Base-by-base conservation (phyloP, 164 flowering plant genomes). In the Hamamelis virginiana region DNA sequence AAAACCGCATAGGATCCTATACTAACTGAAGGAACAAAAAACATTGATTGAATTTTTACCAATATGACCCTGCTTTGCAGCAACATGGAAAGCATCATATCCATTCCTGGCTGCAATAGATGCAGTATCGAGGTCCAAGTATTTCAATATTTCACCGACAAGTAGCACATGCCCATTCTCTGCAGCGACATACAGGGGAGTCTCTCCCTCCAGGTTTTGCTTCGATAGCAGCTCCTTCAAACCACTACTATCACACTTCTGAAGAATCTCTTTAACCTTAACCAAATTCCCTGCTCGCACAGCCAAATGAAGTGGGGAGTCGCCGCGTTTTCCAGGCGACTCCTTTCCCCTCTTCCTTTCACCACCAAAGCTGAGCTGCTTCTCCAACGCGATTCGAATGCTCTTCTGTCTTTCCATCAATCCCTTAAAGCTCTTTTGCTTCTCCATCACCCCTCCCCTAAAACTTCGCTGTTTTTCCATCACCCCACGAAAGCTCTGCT, bases 281-380 rank as follows among this genome's bases (percentile, higher is more conserved):
- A 47, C 68, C 58, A 87, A 76, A 70, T 92, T 89, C 51, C 97
- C 97, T 5, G 86, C 80, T 64, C 97, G 76, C 43, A 91, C 88
- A 12, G 94, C 94, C 69, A 84, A 66, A 80, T 95, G 98, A 66
- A 95, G 86, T 0, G 72, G 82, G 1, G 88, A 75, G 59, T 95
- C 99, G 3, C 97, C 97, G 14, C 91, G 76, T 63, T 95, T 95
- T 0, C 96, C 97, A 0, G 96, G 94, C 0, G 97, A 90, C 16
- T 89, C 92, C 61, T 82, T 88, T 57, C 57, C 73, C 76, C 82
- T 87, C 83, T 64, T 90, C 79, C 77, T 85, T 61, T 89, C 91
- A 48, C 77, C 81, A n/a, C 83, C 80, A 59, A 89, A 85, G 56
- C 91, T 87, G 18, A 87, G 70, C 71, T 87, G 93, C 65, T 81